Base-by-base conservation (phyloP, 2,329 filamentous ascomycete genomes). In the Colletotrichum orbiculare region DNA sequence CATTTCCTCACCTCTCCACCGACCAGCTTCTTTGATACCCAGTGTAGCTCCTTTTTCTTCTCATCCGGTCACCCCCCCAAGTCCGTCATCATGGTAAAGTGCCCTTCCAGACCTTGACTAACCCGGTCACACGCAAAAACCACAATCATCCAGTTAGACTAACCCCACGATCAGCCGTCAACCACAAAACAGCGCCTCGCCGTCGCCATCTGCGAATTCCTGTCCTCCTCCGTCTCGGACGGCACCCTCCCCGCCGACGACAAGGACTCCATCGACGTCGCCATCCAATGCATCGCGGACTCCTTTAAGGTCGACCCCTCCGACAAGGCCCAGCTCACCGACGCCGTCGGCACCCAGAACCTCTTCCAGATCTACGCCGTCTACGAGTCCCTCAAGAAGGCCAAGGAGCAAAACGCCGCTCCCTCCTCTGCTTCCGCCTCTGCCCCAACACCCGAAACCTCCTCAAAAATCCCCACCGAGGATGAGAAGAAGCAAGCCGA, bases 201-300 rank as follows among this genome's bases (percentile, higher is more conserved):
- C 78, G 92, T 99, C 77, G 93, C 96, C 73, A 95, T 99, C 79
- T 93, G 97, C 83, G 93, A 98, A 82, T 99, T 97, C 84, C 91
- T 99, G 67, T 87, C 87, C 72, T 89, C 88, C 65, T 97, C 94
- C 49, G 83, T 93, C 71, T 91, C 89, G 68, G 96, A 99, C 77
- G 96, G 96, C 73, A 97, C 94, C 48, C 87, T 99, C 64, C 86
- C 90, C 58, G 82, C 91, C 72, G 96, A 98, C 73, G 95, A 99
- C 78, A 88, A 90, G 71, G 96, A 99, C 75, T 95, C 91, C 69
- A 92, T 99, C 77, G 96, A 99, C 76, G 91, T 99, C 56, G 96
- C 96, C 70, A 87, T 92, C 76, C 94, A 94, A 81, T 97, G 95
- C 82, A 98, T 99, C 78, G 88, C 91, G 71, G 95, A 98, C 77